phyloP scores from a whole-genome alignment of 2,329 filamentous ascomycete species.

The Fusarium piperis region DNA sequence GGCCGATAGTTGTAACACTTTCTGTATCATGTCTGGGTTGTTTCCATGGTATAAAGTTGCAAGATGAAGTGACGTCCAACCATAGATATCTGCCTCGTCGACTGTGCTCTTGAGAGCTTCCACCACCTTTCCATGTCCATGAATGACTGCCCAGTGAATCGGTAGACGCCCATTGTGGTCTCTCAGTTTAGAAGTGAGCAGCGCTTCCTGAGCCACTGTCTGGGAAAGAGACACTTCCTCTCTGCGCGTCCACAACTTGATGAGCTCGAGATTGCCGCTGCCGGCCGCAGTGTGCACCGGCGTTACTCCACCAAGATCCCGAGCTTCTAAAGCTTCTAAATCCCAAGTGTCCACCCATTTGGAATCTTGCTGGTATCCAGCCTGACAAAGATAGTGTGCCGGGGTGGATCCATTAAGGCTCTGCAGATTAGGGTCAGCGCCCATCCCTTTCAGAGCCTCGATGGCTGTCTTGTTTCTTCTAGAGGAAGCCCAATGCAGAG shows the following conservation, averaged over 20 bases:
- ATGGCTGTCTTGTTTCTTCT: fast-evolving
- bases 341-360: too few species aligned
- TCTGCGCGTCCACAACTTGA: too few species aligned
- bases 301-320: background rate
- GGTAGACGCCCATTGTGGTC: background rate
- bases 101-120: background rate
- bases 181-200: background rate
- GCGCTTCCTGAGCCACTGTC: background rate
- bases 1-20: background rate
- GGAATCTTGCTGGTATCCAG: too few species aligned
- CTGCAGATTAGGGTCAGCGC: background rate
- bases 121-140: background rate
- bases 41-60: background rate
- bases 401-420: background rate
- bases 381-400: background rate
- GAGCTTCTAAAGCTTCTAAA: too few species aligned
- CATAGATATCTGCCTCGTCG: background rate
- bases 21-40: background rate
- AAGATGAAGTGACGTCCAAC: background rate
- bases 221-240: too few species aligned
- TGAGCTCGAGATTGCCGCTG: background rate
- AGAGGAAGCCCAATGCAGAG: background rate
- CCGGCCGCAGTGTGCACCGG: background rate
- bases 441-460: background rate
- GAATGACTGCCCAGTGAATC: background rate